phyloP scores from a whole-genome alignment of 495 filamentous ascomycete genomes.

The Cercophora newfieldiana region DNA sequence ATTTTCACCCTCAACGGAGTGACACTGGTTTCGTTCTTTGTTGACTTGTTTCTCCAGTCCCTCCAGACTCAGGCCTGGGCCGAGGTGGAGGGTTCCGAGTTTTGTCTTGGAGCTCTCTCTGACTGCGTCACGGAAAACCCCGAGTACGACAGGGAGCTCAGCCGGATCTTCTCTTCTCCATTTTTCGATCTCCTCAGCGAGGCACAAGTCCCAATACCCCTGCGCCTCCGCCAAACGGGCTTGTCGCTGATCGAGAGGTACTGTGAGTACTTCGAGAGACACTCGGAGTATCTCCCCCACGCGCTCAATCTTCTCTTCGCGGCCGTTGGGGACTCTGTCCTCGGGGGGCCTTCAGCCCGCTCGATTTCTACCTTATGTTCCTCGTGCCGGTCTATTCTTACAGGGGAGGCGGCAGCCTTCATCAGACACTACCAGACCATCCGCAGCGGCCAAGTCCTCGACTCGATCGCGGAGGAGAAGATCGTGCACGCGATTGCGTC shows the following conservation, averaged over 20 bases:
- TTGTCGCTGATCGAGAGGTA: slow-evolving; percentile 78
- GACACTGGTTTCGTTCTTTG: slow-evolving; percentile 67
- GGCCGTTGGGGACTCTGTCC: slow-evolving; percentile 63
- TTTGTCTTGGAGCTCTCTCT: slow-evolving; percentile 72
- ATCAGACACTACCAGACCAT: slow-evolving; percentile 69
- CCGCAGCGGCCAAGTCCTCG: slow-evolving; percentile 61
- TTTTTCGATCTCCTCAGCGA: slow-evolving; percentile 61
- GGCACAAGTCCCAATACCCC: slow-evolving; percentile 52
- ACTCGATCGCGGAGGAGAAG: slow-evolving; percentile 72
- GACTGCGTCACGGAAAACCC: slow-evolving; percentile 71
- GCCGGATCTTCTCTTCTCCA: slow-evolving; percentile 64
- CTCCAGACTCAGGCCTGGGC: slow-evolving; percentile 65
- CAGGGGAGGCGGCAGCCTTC: slow-evolving; percentile 70
- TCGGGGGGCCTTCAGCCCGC: slow-evolving; percentile 71
- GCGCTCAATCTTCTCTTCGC: slow-evolving; percentile 82
- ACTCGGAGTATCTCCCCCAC: slow-evolving; percentile 67
- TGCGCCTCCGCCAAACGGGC: slow-evolving; percentile 73
- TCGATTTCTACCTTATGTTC: slow-evolving; percentile 80
- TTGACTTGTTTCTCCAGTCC: slow-evolving; percentile 60
- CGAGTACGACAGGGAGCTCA: slow-evolving; percentile 65
- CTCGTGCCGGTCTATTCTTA: slow-evolving; percentile 71
- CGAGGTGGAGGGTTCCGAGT: slow-evolving; percentile 77
- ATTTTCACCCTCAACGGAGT: slow-evolving; percentile 71
- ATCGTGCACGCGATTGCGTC: slow-evolving; percentile 81
- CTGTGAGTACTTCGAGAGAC: slow-evolving; percentile 76